Base-by-base conservation (phyloP, 2,329 filamentous ascomycete genomes). In the Dactylellina drechsleri region DNA sequence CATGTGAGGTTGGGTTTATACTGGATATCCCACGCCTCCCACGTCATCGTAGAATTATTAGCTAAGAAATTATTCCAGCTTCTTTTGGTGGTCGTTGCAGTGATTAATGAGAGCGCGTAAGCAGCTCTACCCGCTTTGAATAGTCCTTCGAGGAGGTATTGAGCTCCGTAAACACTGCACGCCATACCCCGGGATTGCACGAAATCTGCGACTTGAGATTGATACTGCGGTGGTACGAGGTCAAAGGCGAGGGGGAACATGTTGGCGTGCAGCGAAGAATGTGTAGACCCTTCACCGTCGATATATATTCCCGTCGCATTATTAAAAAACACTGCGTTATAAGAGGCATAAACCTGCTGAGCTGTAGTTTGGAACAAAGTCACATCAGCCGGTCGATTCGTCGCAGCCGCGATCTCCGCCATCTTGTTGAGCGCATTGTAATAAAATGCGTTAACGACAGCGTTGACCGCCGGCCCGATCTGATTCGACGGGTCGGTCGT, bases 191-290 rank as follows among this genome's bases (percentile, higher is more conserved):
- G 64, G 2, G 64, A 67, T 18, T 67, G 54, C 15, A 67, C 43
- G 43, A 59, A 67, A 53, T 67, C 54, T 15, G 64, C 64, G 16
- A 67, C 64, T 15, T 26, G 7, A 2, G 15, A 28, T 16, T 28
- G 54, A 23, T 66, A 41, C 5, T 40, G 23, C n/a, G 18, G 20
- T 20, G 64, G 64, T 43, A 67, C 64, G 20, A 67, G 45, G 10
- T 60, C 64, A 20, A 67, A 67, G 15, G 64, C 64, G 3, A 67
- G 54, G 0, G 64, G 20, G 36, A 28, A 67, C 64, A 67, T 67
- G n/a, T 67, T 67, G n/a, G 64, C 64, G 20, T 67, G 64, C 2
- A 67, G 50, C 13, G 64, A 67, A 0, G 64, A 53, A 47, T 67
- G 64, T 1, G 28, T 59, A 12, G 54, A 59, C 1, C 64, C 64